Conservation (phyloP, 352 stramenopile genomes). For the Pythium phragmiticola region DNA sequence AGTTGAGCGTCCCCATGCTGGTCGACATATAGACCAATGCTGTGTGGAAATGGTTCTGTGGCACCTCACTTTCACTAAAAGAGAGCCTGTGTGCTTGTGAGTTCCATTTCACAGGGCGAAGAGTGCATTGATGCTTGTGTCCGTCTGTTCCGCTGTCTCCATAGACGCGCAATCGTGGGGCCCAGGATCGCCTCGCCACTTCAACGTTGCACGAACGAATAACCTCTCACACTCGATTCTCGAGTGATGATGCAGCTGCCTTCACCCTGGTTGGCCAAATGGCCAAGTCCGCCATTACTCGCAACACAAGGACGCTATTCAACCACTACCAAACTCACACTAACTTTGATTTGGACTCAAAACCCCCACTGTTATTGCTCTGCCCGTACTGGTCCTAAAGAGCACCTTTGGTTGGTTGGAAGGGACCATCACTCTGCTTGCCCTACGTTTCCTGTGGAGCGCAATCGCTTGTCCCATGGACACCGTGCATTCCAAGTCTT, state of each 20-base stretch:
- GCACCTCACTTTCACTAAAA: too few species aligned
- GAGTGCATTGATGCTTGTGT: not conserved
- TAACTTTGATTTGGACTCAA: too few species aligned
- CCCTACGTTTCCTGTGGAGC: constrained; percentile 24
- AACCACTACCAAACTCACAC: constrained; percentile 4
- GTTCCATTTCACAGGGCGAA: not conserved
- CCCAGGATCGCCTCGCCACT: constrained; percentile 19
- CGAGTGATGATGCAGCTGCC: constrained; percentile 1
- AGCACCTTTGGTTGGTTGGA: constrained; percentile 20
- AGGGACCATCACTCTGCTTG: constrained; percentile 23
- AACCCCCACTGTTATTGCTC: too few species aligned
- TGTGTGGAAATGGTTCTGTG: too few species aligned
- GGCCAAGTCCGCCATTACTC: not conserved
- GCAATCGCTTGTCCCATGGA: constrained; percentile 15
- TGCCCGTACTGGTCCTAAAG: constrained; percentile 12
- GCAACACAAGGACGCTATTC: not conserved
- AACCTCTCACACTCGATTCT: constrained; percentile 18
- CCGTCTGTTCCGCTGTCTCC: not conserved
- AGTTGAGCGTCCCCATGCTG: too few species aligned
- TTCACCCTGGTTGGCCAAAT: not conserved
- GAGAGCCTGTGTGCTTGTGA: too few species aligned
- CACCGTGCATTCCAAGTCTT: constrained; percentile 13
- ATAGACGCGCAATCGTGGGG: constrained; percentile 6
- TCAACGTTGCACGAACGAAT: constrained; percentile 31
- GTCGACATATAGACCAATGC: too few species aligned